A percentile compares a stretch with the other conserved stretches of the same genome.
Conservation (phyloP, 2,329 filamentous ascomycete species). For the Pseudonectria buxi region DNA sequence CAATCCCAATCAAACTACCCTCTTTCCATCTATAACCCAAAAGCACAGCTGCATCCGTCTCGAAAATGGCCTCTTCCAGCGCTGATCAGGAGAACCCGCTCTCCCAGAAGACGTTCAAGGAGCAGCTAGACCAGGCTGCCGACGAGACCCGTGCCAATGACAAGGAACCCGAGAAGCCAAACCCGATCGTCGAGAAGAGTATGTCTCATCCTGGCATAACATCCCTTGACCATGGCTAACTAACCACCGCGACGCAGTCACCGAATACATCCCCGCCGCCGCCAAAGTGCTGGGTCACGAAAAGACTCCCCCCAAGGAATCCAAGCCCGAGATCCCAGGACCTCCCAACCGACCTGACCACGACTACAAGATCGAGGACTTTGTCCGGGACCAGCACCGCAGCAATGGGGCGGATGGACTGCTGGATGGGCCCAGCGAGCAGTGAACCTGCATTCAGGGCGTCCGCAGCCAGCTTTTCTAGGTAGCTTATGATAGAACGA, state of each 20-base stretch:
- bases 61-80: too few species aligned
- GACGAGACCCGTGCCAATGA: conserved; percentile 23
- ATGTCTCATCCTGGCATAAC: conserved; percentile 5
- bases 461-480: background rate
- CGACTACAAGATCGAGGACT: conserved; percentile 45
- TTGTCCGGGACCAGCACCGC: conserved; percentile 45
- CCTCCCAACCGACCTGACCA: conserved; percentile 39
- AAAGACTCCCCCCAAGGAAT: conserved; percentile 19
- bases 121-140: conserved; percentile 38
- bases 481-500: background rate
- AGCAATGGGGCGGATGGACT: conserved; percentile 33
- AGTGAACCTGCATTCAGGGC: background rate
- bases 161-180: conserved; percentile 18
- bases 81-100: background rate
- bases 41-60: too few species aligned
- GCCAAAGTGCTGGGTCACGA: conserved; percentile 34
- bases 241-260: conserved; percentile 23
- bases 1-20: too few species aligned
- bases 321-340: conserved; percentile 19
- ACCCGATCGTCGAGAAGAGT: conserved; percentile 40
- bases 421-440: conserved; percentile 10
- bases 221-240: too few species aligned
- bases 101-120: conserved; percentile 32
- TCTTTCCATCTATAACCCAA: too few species aligned
- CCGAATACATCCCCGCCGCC: conserved; percentile 37